These are phyloP conservation scores for Amylocarpus encephaloides DNA, from an alignment of 2,329 filamentous ascomycete genomes.

Conservation along the genomic window DNA sequence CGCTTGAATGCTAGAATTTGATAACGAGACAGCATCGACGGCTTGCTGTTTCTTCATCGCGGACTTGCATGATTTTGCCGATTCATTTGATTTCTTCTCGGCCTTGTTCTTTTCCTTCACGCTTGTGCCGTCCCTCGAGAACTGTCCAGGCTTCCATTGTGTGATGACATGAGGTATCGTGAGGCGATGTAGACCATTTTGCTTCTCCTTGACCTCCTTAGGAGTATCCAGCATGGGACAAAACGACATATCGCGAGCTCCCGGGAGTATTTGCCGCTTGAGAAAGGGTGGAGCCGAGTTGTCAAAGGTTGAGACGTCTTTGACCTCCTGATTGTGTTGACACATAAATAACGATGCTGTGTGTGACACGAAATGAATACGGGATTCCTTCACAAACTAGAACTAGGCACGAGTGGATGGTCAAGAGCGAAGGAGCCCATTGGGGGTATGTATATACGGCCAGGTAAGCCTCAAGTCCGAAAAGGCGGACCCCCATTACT, in stretches of 20 bases:
- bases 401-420: not conserved
- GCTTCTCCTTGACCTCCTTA: not conserved
- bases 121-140: not conserved
- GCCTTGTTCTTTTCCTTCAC: slow-evolving; percentile 1
- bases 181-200: not conserved
- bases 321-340: not conserved
- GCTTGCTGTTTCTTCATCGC: not conserved
- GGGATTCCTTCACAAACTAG: slow-evolving; percentile 1
- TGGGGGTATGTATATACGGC: slow-evolving; percentile 2
- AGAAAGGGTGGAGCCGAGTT: not conserved
- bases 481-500: not conserved
- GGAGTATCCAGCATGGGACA: slow-evolving; percentile 1
- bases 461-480: not conserved
- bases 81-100: slow-evolving; percentile 5
- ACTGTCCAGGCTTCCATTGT: slow-evolving; percentile 9
- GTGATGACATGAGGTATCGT: slow-evolving; percentile 9
- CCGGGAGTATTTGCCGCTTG: not conserved
- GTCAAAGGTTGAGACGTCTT: not conserved
- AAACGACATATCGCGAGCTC: not conserved
- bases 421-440: slow-evolving; percentile 1
- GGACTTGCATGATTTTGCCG: slow-evolving; percentile 4
- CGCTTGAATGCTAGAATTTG: slow-evolving; percentile 9
- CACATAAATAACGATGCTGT: not conserved
- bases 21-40: not conserved
- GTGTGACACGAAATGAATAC: not conserved